Base-by-base conservation (phyloP, 2,329 filamentous ascomycete genomes). In the Pseudogymnoascus sp. region DNA sequence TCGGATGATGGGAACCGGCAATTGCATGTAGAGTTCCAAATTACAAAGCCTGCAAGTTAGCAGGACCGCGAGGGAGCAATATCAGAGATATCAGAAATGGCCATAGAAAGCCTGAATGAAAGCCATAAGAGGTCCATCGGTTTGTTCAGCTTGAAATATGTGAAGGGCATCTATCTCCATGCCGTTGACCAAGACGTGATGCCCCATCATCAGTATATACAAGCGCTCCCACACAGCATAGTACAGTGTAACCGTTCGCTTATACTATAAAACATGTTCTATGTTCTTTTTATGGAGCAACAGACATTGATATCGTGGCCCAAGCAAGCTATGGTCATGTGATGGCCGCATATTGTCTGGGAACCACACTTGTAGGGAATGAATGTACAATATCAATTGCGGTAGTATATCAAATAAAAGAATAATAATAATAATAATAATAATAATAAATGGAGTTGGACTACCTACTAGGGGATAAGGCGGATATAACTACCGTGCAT, bases 281-380 rank as follows among this genome's bases (percentile, higher is more conserved):
- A 19, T 52, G 26, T 52, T 30, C 45, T 52, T 52, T 52, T 52
- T 52, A 52, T 52, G 45, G 45, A 52, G 45, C 45, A 52, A 52
- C 45, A 52, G n/a, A 30, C 45, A 33, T 52, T 52, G 26, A 30
- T 19, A 30, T 12, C 15, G 18, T 30, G 45, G 30, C 26, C n/a
- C 45, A 5, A 18, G 5, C 26, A 52, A 52, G 45, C 26, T 2
- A 30, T 28, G 45, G 45, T 52, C 45, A 52, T 52, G 45, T 52
- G 45, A 13, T 52, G 26, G 26, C 28, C 15, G 26, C 15, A 33
- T 30, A 18, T 4, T 52, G 23, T 9, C 9, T 18, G 5, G 13
- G 45, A 26, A 52, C 23, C 19, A 10, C 45, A 52, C 26, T 30
- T 52, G 45, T 18, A 30, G 23, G n/a, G 7, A 30, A 18, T 28